Conservation (phyloP, 352 stramenopile species). For the Poterioochromonas sp. region DNA sequence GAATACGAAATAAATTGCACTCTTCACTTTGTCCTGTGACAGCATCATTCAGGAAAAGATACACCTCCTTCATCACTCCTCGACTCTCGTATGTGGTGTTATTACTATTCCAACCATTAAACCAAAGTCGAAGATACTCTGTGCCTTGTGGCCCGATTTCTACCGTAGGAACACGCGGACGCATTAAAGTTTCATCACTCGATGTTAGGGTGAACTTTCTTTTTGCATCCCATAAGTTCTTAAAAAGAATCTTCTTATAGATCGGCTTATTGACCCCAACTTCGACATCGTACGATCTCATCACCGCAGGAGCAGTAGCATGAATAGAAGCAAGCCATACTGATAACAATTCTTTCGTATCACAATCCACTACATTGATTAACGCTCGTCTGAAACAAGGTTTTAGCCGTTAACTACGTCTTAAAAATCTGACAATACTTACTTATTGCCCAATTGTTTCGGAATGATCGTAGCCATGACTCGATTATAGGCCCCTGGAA, state of each 20-base stretch:
- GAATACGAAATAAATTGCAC: constrained; percentile 66
- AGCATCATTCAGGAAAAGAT: constrained; percentile 79
- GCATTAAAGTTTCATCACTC: constrained; percentile 59
- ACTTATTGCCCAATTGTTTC: not conserved
- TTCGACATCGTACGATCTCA: constrained; percentile 77
- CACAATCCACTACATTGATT: constrained; percentile 73
- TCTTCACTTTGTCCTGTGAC: constrained; percentile 79
- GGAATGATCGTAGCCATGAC: constrained; percentile 46
- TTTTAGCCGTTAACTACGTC: not conserved
- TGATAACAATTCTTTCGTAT: constrained; percentile 72
- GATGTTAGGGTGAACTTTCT: constrained; percentile 69
- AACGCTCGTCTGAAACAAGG: constrained; percentile 48
- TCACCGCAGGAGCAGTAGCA: constrained; percentile 62
- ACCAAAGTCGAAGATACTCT: constrained; percentile 52
- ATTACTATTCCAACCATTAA: constrained; percentile 33
- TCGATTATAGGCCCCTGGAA: constrained; percentile 75
- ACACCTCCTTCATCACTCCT: constrained; percentile 62
- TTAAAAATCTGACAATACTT: too few species aligned
- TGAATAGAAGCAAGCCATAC: constrained; percentile 72
- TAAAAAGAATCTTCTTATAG: constrained; percentile 83
- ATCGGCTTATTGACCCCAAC: constrained; percentile 54
- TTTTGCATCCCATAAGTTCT: constrained; percentile 75
- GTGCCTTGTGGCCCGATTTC: constrained; percentile 40
- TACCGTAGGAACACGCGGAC: constrained; percentile 53
- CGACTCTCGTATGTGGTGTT: constrained; percentile 30